Conservation (phyloP, 306 rosid genomes). For the Sesbania bispinosa region DNA sequence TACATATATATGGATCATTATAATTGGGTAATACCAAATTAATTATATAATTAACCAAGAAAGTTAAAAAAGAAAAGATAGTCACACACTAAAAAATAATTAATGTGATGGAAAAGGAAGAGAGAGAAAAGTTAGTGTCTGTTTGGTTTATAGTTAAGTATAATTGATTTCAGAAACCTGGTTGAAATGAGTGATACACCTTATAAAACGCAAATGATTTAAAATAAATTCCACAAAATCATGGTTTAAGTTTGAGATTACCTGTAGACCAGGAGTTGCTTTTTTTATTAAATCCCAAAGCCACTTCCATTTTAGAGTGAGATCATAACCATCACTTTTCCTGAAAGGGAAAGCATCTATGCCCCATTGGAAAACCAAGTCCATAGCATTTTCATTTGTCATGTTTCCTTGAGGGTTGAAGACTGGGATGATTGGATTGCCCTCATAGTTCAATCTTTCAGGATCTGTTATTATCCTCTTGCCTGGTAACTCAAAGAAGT, state of each 20-base stretch:
- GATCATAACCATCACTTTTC: conserved; percentile 17
- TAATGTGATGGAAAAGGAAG: too few relatives aligned
- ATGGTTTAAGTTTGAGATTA: too few relatives aligned
- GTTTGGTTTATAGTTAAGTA: too few relatives aligned
- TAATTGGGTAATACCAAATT: too few relatives aligned
- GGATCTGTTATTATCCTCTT: conserved; percentile 7
- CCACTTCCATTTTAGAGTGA: conserved; percentile 27
- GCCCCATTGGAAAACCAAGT: conserved; percentile 36
- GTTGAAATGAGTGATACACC: too few relatives aligned
- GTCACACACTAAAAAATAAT: too few relatives aligned
- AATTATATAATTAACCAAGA: too few relatives aligned
- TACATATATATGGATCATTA: neutral
- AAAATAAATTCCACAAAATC: too few relatives aligned
- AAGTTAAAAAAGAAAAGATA: too few relatives aligned
- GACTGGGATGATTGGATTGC: conserved; percentile 21
- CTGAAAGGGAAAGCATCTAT: conserved; percentile 35
- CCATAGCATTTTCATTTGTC: conserved; percentile 10
- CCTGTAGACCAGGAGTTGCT: conserved; percentile 23
- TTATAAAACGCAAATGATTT: too few relatives aligned
- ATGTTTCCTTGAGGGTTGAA: conserved; percentile 1
- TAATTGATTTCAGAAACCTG: too few relatives aligned
- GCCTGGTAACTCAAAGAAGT: conserved; percentile 27
- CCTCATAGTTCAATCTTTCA: neutral
- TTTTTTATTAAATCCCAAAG: conserved; percentile 29
- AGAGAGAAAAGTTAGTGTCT: too few relatives aligned